Percentiles rank a stretch among this genome's conserved stretches.
Conservation (phyloP, 2,329 filamentous ascomycete genomes). For the Xylaria multiplex region DNA sequence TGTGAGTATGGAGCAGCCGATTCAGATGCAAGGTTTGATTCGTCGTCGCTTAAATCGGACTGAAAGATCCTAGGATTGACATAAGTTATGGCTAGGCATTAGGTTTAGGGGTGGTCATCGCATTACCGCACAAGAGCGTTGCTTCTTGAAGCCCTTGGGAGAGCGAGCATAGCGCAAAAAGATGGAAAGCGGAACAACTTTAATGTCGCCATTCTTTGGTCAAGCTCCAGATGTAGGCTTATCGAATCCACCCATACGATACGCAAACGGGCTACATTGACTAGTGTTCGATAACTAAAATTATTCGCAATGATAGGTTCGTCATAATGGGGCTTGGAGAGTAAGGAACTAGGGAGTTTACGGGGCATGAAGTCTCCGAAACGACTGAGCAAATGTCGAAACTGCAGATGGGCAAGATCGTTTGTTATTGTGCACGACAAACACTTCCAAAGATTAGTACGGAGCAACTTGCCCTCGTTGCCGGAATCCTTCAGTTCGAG, state of each 20-base stretch:
- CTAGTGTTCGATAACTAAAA: background rate
- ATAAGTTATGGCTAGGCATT: background rate
- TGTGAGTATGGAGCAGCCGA: background rate
- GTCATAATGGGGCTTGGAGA: too few relatives aligned
- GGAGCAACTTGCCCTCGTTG: too few relatives aligned
- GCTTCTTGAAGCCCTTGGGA: background rate
- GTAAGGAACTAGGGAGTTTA: too few relatives aligned
- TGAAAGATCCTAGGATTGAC: background rate
- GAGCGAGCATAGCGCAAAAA: constrained; percentile 1
- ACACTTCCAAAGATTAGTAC: too few relatives aligned
- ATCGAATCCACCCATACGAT: background rate
- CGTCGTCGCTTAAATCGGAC: background rate
- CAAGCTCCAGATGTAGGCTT: background rate
- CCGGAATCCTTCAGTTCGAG: too few relatives aligned
- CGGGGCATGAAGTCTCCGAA: too few relatives aligned
- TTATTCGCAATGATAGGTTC: background rate
- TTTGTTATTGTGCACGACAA: too few relatives aligned
- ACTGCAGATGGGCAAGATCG: too few relatives aligned
- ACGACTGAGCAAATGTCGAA: too few relatives aligned
- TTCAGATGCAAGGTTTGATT: background rate
- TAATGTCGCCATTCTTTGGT: background rate
- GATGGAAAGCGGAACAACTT: constrained; percentile 1
- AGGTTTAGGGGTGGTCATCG: too few relatives aligned
- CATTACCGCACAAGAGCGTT: background rate
- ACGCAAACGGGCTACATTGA: background rate